Conservation (phyloP, 2,329 filamentous ascomycete species). For the Phyllosticta citribraziliensis region DNA sequence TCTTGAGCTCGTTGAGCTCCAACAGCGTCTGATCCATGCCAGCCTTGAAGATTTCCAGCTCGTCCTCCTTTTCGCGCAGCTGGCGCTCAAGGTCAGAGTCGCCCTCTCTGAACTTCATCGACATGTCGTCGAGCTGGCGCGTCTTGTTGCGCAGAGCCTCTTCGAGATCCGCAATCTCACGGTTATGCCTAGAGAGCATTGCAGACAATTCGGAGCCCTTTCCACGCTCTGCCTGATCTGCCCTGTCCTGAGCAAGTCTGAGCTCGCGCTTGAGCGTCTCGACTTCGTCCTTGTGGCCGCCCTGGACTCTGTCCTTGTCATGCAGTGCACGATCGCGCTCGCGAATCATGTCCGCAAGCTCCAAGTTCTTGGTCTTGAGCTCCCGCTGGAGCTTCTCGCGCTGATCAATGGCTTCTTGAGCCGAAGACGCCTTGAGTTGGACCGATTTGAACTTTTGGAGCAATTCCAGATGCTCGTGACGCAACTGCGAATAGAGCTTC, state of each 20-base stretch:
- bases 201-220: constrained; percentile 94
- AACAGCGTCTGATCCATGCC: constrained; percentile 95
- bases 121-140: constrained; percentile 72
- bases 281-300: constrained; percentile 82
- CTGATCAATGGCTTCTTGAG: constrained; percentile 90
- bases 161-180: constrained; percentile 93
- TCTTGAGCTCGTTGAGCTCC: constrained; percentile 79
- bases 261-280: constrained; percentile 93
- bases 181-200: constrained; percentile 91
- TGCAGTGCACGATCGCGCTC: constrained; percentile 89
- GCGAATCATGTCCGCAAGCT: constrained; percentile 95
- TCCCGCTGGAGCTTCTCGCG: constrained; percentile 94
- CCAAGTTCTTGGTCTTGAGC: constrained; percentile 99
- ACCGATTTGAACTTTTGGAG: constrained; percentile 94
- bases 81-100: constrained; percentile 77
- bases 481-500: constrained; percentile 92
- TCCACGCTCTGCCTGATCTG: constrained; percentile 81
- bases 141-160: constrained; percentile 84
- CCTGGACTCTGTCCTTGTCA: constrained; percentile 79
- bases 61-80: constrained; percentile 89
- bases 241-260: constrained; percentile 80
- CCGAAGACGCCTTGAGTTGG: constrained; percentile 91
- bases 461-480: constrained; percentile 88
- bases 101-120: constrained; percentile 67
- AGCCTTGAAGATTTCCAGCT: constrained; percentile 95